phyloP scores from a whole-genome alignment of 2,329 filamentous ascomycete genomes.

The Aspergillus tubingensis region DNA sequence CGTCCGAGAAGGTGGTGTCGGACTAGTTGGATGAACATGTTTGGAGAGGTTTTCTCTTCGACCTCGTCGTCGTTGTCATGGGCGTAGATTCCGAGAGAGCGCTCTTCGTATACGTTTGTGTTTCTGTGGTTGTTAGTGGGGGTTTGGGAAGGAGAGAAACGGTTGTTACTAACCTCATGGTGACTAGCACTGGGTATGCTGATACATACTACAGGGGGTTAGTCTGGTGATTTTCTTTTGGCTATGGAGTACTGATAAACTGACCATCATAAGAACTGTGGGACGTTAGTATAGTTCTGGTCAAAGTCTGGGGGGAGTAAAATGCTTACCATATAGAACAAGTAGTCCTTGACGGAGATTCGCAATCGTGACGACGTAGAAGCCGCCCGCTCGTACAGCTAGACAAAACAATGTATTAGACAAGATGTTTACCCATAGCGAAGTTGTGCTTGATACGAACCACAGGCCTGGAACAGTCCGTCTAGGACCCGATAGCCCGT shows the following conservation, averaged over 20 bases:
- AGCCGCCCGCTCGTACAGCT: conserved; percentile 63
- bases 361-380: conserved; percentile 65
- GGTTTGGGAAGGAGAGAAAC: neutral
- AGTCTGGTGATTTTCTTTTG: neutral
- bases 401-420: neutral
- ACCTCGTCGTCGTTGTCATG: conserved; percentile 31
- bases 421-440: neutral
- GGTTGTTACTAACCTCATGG: conserved; percentile 29
- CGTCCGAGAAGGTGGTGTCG: conserved; percentile 29
- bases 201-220: conserved; percentile 35
- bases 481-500: conserved; percentile 60
- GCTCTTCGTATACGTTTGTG: conserved; percentile 72
- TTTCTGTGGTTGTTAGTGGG: conserved; percentile 47
- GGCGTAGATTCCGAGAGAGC: conserved; percentile 57
- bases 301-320: neutral
- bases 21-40: conserved; percentile 30
- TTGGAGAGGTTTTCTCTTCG: conserved; percentile 22
- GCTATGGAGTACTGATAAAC: neutral
- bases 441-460: conserved; percentile 29
- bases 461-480: conserved; percentile 64
- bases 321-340: conserved; percentile 31
- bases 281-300: conserved; percentile 14
- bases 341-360: conserved; percentile 49
- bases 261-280: conserved; percentile 43
- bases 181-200: conserved; percentile 39